A percentile compares a stretch with the other conserved stretches of the same genome.
Evolutionary conservation across 2,329 filamentous ascomycete genomes (phyloP).

Genomic region (Setomelanomma holmii): DNA sequence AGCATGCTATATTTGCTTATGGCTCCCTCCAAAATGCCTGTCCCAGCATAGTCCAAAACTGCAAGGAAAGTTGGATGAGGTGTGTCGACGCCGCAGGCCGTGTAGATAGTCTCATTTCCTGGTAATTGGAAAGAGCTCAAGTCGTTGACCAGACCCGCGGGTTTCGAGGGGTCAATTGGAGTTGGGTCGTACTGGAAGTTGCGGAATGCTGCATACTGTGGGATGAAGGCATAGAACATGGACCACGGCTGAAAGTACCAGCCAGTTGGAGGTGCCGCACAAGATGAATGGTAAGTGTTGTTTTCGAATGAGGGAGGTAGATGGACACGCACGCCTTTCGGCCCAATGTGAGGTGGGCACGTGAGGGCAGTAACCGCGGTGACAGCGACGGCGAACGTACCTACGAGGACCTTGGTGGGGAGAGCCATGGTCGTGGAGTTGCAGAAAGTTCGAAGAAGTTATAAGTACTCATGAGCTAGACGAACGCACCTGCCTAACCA

Average conservation of each 20-base stretch:
- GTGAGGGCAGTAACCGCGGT: neutral
- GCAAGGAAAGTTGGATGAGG: conserved; percentile 1
- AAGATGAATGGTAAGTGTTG: conserved; percentile 1
- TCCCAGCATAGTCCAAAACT: conserved; percentile 15
- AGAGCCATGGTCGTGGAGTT: neutral
- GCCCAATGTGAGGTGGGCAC: conserved; percentile 6
- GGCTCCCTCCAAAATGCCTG: conserved; percentile 19
- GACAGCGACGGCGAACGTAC: neutral
- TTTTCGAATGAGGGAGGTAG: conserved; percentile 5
- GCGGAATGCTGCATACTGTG: conserved; percentile 13
- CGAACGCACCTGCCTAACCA: too few relatives aligned
- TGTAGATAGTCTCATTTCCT: conserved; percentile 16
- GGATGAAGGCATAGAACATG: conserved; percentile 20
- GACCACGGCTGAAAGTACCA: conserved; percentile 29
- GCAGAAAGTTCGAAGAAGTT: too few relatives aligned
- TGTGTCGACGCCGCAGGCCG: conserved; percentile 23
- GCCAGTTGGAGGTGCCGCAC: conserved; percentile 10
- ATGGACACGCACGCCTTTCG: conserved; percentile 9
- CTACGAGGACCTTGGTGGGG: neutral
- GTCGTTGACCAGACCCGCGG: conserved; percentile 18
- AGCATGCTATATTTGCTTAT: conserved; percentile 16
- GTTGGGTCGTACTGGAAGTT: conserved; percentile 29
- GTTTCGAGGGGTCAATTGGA: conserved; percentile 7
- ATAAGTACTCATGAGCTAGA: too few relatives aligned
- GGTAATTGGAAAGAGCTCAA: conserved; percentile 27